Evolutionary conservation across 2,329 filamentous ascomycete genomes (phyloP), one percentile per base, ranked within the genome.

Genomic region (Kalaharituber pfeilii): DNA sequence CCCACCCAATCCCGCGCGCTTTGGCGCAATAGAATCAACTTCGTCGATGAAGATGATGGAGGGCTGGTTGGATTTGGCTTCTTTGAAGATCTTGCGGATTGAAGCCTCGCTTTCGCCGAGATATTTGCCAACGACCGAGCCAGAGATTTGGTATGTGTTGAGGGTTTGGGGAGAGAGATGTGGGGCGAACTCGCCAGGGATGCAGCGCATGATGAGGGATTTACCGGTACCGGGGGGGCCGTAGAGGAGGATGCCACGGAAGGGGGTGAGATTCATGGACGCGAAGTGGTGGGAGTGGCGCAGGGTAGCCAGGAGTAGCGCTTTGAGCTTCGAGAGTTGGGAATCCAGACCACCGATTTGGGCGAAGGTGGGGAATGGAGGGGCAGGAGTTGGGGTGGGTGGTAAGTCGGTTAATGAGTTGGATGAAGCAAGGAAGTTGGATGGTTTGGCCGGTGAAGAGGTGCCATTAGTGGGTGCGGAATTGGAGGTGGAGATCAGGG

Each of bases 171-270:
- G 3, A n/a, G n/a, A n/a, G 33, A 39, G 2, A 22, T 11, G 22
- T 22, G 42, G 5, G 42, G 60, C 59, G 7, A 63, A 56, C 45
- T 63, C 62, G 2, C 59, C 61, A n/a, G 63, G 62, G 20, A 62
- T 59, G 22, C 60, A 61, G 24, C 63, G 62, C 2, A 64, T 49
- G 8, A 65, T 56, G 50, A 64, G 59, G 1, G 62, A 63, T 55
- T 64, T 65, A 15, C 63, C 63, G 8, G 63, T 64, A n/a, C 63
- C 63, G 1, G 63, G 59, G 13, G 63, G 63, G 2, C 63, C 63
- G 29, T 63, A 63, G 30, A 65, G 60, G 28, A 65, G 57, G 49
- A 65, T 63, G 2, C 62, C 62, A 20, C 62, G 62, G n/a, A 62
- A 60, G 13, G 62, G 62, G 0, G 60, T 62, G 20, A 64, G 56